phyloP scores from a whole-genome alignment of 2,329 filamentous ascomycete genomes.

The Didymella glomerata region DNA sequence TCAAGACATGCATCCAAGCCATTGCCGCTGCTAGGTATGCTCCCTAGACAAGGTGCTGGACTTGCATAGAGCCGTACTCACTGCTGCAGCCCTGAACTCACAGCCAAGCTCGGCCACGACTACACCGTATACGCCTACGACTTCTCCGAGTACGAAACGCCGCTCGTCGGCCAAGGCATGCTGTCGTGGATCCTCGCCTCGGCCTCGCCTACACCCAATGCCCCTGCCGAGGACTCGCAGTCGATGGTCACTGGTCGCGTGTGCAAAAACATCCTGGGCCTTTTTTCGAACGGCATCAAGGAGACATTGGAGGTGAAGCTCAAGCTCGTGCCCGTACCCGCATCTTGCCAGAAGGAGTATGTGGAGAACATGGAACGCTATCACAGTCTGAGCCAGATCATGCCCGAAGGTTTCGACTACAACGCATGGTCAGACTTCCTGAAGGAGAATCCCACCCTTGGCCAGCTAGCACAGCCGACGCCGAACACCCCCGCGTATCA shows the following conservation, averaged over 20 bases:
- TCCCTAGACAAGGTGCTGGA: slow-evolving; percentile 20
- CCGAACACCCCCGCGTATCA: slow-evolving; percentile 28
- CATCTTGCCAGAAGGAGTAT: slow-evolving; percentile 68
- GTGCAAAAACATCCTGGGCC: slow-evolving; percentile 81
- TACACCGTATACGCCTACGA: slow-evolving; percentile 98
- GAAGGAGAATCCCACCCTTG: slow-evolving; percentile 68
- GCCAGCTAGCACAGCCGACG: slow-evolving; percentile 43
- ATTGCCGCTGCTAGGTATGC: slow-evolving; percentile 70
- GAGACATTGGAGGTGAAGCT: slow-evolving; percentile 95
- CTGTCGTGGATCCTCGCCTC: slow-evolving; percentile 80
- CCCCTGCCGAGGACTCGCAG: slow-evolving; percentile 68
- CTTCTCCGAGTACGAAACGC: slow-evolving; percentile 92
- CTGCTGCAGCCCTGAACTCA: slow-evolving; percentile 80
- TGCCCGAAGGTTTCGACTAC: slow-evolving; percentile 70
- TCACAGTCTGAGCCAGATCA: slow-evolving; percentile 64
- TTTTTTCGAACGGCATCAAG: slow-evolving; percentile 82
- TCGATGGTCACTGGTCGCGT: slow-evolving; percentile 87
- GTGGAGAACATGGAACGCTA: slow-evolving; percentile 68
- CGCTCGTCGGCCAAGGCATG: slow-evolving; percentile 94
- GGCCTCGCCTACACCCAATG: slow-evolving; percentile 64
- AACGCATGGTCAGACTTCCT: slow-evolving; percentile 82
- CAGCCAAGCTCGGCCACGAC: slow-evolving; percentile 76
- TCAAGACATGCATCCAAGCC: slow-evolving; percentile 85
- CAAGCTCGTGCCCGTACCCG: slow-evolving; percentile 80
- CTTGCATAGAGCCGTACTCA: slow-evolving; percentile 24